Percentiles rank a stretch among this genome's conserved stretches.
Evolutionary conservation across 805 yeast species (phyloP).

Genomic region (Kuraishia ogatae): DNA sequence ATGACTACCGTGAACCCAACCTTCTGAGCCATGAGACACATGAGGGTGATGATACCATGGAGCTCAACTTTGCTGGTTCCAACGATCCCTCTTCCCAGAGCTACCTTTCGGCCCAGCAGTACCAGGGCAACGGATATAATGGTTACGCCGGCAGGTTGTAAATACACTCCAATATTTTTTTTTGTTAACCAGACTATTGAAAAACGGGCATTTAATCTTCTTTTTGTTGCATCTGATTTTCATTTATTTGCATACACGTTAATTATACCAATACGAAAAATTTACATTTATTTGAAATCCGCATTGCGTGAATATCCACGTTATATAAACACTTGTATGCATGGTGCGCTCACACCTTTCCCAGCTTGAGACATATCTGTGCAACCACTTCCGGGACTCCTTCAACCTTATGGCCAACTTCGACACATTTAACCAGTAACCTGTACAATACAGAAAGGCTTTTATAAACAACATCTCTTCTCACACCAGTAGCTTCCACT

Average conservation of each 20-base stretch:
- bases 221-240: neutral
- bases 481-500: neutral
- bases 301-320: too few species aligned
- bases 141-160: neutral
- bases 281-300: neutral
- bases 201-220: constrained; percentile 1
- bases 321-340: neutral
- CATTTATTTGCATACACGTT: neutral
- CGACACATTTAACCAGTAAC: constrained; percentile 14
- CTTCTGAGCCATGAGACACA: neutral
- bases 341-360: neutral
- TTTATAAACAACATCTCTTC: neutral
- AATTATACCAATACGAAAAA: neutral
- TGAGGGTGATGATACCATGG: neutral
- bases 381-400: constrained; percentile 10
- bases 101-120: neutral
- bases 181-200: neutral
- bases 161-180: neutral
- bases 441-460: constrained; percentile 10
- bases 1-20: neutral
- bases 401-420: constrained; percentile 10
- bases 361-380: constrained; percentile 10
- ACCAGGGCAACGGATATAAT: neutral
- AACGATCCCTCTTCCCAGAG: neutral
- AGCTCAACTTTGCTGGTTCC: neutral